Base-by-base conservation (phyloP, 2,329 filamentous ascomycete species). In the Aspergillus udagawae region DNA sequence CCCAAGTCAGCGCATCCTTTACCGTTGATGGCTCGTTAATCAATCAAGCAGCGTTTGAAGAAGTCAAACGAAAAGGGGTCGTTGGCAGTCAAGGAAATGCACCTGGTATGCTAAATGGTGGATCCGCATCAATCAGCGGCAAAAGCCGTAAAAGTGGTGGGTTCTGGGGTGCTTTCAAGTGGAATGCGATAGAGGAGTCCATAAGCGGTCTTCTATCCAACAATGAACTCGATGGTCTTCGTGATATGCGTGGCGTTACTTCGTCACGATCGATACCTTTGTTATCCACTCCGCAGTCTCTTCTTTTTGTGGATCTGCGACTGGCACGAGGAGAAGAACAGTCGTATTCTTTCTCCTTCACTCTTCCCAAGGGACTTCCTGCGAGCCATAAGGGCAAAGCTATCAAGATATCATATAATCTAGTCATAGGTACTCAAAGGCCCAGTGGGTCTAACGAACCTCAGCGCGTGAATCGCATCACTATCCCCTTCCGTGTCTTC, bases 41-140 rank as follows among this genome's bases (percentile, higher is more conserved):
- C 58, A 93, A 95, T 66, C 86, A 95, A 42, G 86, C 86, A 0
- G 90, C 90, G 0, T 99, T 99, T 67, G 94, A 99, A 70, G 91
- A 95, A 67, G 92, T 97, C 42, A 99, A 99, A 73, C 85, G 92
- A 58, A 97, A 96, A 75, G 92, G 90, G 2, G 91, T 96, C 6
- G 85, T 96, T 4, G 91, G 91, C 51, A 90, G 89, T 1, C 91
- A 96, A 67, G 81, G 81, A 25, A 91, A 90, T 38, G 91, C 91
- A 47, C 91, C 92, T 35, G 91, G 91, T 10, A 78, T 96, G 9
- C 62, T 70, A 45, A 73, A 70, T 35, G 90, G 95, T 63, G 82
- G 84, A 17, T 59, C 56, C 20, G 54, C 66, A 5, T 45, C 63
- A 42, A 63, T 60, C 29, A 54, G 57, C 50, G 70, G 72, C 4